These are phyloP conservation scores for Leccinum variicolor DNA, from an alignment of 768 basidiomycete species.

Conservation along the genomic window DNA sequence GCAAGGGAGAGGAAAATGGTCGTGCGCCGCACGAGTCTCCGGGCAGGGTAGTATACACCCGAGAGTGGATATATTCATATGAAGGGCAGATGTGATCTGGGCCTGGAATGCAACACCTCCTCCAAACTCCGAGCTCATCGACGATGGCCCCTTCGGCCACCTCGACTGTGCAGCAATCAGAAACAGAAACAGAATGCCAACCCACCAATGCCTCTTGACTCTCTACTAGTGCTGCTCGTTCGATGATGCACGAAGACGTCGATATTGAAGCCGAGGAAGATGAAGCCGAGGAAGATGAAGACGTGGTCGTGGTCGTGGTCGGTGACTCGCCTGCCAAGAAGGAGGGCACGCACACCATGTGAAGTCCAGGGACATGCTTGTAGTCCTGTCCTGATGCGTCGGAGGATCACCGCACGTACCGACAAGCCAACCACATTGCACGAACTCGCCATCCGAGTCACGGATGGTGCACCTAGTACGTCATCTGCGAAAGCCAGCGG, in stretches of 20 bases:
- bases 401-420: conserved; percentile 21
- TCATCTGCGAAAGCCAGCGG: conserved; percentile 1
- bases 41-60: too few relatives aligned
- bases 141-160: conserved; percentile 26
- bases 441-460: conserved; percentile 1
- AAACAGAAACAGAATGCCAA: conserved; percentile 23
- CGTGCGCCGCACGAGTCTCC: too few relatives aligned
- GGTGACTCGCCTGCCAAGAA: conserved; percentile 19
- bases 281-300: conserved; percentile 21
- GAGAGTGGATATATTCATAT: too few relatives aligned
- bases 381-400: conserved; percentile 41
- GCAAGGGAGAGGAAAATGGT: too few relatives aligned
- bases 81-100: too few relatives aligned
- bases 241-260: conserved; percentile 44
- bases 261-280: conserved; percentile 26
- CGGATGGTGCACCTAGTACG: not conserved
- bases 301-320: conserved; percentile 11
- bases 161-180: conserved; percentile 19
- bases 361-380: conserved; percentile 19
- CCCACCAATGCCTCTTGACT: conserved; percentile 53
- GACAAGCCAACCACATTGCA: conserved; percentile 10
- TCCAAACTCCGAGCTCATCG: conserved; percentile 32
- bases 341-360: conserved; percentile 28
- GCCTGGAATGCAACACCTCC: conserved; percentile 7
- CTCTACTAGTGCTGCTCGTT: conserved; percentile 59